A percentile compares a stretch with the other conserved stretches of the same genome.
These are phyloP conservation scores for Hanseniaspora vineae DNA, from an alignment of 805 yeast genomes.

Conservation along the genomic window DNA sequence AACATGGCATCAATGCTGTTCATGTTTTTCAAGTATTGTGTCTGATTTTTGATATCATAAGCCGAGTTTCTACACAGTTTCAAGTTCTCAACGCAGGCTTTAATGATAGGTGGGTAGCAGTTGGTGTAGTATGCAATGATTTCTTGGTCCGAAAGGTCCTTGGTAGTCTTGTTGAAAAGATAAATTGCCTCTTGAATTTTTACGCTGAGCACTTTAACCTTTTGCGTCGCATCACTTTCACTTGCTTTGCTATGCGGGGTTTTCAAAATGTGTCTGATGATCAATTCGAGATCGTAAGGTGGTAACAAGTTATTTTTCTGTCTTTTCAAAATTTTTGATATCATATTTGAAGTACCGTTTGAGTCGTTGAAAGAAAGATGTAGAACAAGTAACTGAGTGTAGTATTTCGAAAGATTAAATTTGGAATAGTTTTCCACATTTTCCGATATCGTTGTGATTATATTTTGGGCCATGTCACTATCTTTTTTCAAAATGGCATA, in stretches of 20 bases:
- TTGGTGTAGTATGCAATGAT: background rate
- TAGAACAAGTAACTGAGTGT: background rate
- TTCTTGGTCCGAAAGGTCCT: background rate
- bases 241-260: background rate
- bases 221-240: background rate
- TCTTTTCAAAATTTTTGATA: background rate
- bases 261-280: background rate
- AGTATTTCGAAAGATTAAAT: background rate
- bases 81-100: background rate
- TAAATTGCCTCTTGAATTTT: background rate
- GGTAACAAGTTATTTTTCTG: background rate
- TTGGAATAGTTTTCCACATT: background rate
- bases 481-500: background rate
- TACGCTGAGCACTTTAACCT: background rate
- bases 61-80: background rate
- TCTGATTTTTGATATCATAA: background rate
- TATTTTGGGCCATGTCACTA: background rate
- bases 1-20: background rate
- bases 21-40: background rate
- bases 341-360: background rate
- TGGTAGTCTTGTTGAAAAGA: background rate
- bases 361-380: background rate
- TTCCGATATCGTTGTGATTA: background rate
- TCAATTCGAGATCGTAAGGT: background rate
- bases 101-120: background rate